Conservation (phyloP, 345 rosid species). For the Zanthoxylum bungeanum region DNA sequence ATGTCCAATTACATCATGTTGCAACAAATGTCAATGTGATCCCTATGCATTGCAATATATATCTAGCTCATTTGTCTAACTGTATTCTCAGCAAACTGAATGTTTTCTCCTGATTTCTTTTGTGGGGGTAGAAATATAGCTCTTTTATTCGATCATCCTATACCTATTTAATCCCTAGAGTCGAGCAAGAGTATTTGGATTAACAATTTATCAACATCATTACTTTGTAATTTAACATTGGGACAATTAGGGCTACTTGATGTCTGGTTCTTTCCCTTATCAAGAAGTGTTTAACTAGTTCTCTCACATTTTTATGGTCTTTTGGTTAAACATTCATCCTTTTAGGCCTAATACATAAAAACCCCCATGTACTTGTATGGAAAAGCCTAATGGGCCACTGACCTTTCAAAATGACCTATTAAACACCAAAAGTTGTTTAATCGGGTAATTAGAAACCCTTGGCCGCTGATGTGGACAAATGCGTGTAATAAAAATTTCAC, state of each 20-base stretch:
- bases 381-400: too few relatives aligned
- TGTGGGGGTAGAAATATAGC: not conserved
- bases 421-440: too few relatives aligned
- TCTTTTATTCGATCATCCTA: not conserved
- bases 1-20: not conserved
- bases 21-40: not conserved
- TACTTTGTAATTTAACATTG: not conserved
- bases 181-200: constrained; percentile 2
- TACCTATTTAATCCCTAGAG: not conserved
- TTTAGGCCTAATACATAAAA: too few relatives aligned
- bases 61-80: constrained; percentile 1
- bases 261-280: not conserved
- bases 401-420: too few relatives aligned
- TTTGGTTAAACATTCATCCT: constrained; percentile 11
- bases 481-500: too few relatives aligned
- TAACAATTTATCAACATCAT: not conserved
- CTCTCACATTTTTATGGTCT: not conserved
- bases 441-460: too few relatives aligned
- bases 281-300: not conserved
- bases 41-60: not conserved
- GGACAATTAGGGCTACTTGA: not conserved
- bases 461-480: too few relatives aligned
- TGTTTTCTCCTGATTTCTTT: not conserved
- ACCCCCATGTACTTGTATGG: too few relatives aligned
- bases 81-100: not conserved